Base-by-base conservation (phyloP, 139 green algal species). In the Marvania coccoides region DNA sequence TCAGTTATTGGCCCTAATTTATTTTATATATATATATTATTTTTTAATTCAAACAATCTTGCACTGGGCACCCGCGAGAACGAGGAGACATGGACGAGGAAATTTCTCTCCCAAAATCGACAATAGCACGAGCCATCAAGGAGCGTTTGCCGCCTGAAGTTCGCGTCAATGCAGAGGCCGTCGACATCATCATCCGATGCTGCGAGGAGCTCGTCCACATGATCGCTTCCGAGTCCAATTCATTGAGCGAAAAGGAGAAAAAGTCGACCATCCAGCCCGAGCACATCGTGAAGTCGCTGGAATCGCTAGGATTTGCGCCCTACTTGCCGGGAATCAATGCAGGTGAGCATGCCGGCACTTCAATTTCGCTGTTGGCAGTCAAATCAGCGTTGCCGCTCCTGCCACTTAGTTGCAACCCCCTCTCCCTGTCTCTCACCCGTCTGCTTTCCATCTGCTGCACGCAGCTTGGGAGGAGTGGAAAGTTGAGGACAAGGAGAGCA, bases 211-310 rank as follows among this genome's bases (percentile, higher is more conserved):
- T 79, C 60, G 65, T 79, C 39, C 65, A 75, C 40, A 15, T 79
- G 14, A 15, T 79, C 14, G 63, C 72, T 28, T 66, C 55, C 2
- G 72, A 87, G 46, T 73, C 84, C 15, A 90, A 90, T 47, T 71
- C 80, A 12, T 61, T 88, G 29, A 79, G 82, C 57, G 74, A 58
- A 47, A 39, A 37, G 0, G 78, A 88, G 23, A 71, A 79, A 46
- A 78, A 81, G 48, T 59, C 58, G 12, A 88, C 81, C 26, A 90
- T 90, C 55, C 66, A 64, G 29, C 84, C 84, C 2, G 84, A 86
- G 51, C 76, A 88, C 56, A 74, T 90, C 5, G n/a, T 90, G 7
- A 46, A 58, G 0, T 79, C 84, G n/a, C 57, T 90, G 14, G 64
- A 70, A 24, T 61, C 85, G 39, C 61, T 90, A 51, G 81, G 80